A percentile compares a stretch with the other conserved stretches of the same genome.
These are phyloP conservation scores for Leonotis leonurus DNA, from an alignment of 257 asterid species.

Conservation along the genomic window DNA sequence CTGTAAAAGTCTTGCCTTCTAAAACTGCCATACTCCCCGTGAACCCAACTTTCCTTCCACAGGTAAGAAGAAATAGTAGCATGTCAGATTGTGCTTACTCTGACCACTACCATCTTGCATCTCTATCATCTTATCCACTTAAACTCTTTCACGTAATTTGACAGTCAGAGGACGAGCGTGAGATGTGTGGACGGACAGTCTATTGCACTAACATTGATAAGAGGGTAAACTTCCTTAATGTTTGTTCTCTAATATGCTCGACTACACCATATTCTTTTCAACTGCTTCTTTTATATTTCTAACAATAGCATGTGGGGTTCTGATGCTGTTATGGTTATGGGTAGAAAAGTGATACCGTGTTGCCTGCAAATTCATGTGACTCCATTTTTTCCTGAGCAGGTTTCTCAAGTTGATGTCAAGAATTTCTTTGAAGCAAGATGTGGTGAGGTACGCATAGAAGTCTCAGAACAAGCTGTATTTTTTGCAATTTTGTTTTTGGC, in stretches of 20 bases:
- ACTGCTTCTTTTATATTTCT: not conserved
- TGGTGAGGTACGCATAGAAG: conserved; percentile 58
- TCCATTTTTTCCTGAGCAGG: conserved; percentile 34
- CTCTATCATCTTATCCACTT: not conserved
- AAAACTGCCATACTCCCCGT: conserved; percentile 97
- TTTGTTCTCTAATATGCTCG: not conserved
- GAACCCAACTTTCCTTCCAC: conserved; percentile 92
- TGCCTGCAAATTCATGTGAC: not conserved
- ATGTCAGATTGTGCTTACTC: not conserved
- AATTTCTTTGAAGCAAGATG: conserved; percentile 80
- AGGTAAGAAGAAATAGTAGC: conserved; percentile 38
- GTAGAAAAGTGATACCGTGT: too few species aligned
- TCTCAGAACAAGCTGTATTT: not conserved
- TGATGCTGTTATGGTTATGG: too few species aligned
- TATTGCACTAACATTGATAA: conserved; percentile 94
- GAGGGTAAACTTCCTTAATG: conserved; percentile 40
- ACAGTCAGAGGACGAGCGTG: conserved; percentile 93
- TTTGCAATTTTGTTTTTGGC: not conserved
- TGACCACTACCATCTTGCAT: not conserved
- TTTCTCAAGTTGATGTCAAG: conserved; percentile 81
- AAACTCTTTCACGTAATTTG: not conserved
- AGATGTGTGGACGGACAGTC: conserved; percentile 97
- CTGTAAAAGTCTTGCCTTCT: conserved; percentile 82
- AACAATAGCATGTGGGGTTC: not conserved
- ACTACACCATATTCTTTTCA: not conserved